Conservation (phyloP, 1,284 basidiomycete genomes). For the Ceratobasidium sp. region DNA sequence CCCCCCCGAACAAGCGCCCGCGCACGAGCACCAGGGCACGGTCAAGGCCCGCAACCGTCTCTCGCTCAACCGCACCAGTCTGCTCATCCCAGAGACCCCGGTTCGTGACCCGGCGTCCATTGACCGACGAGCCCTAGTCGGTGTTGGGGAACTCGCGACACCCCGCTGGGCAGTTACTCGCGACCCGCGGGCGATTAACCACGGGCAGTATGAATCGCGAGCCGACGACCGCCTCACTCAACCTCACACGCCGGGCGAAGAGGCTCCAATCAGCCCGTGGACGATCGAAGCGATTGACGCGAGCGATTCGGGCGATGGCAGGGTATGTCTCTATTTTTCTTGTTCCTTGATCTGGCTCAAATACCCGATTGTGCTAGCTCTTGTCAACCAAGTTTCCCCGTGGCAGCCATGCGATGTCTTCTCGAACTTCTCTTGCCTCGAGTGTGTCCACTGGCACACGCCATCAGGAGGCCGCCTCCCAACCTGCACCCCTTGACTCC, state of each 20-base stretch:
- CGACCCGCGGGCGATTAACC: conserved; percentile 50
- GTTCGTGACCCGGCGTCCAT: conserved; percentile 79
- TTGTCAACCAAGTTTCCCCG: conserved; percentile 27
- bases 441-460: conserved; percentile 14
- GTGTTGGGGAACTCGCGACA: conserved; percentile 96
- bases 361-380: conserved; percentile 11
- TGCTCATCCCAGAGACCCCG: conserved; percentile 60
- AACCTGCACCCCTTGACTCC: conserved; percentile 1
- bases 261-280: conserved; percentile 67
- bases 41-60: conserved; percentile 23
- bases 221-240: background rate
- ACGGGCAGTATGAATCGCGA: conserved; percentile 18
- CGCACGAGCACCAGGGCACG: conserved; percentile 7
- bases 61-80: conserved; percentile 29
- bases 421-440: conserved; percentile 26
- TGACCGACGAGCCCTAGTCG: conserved; percentile 87
- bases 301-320: conserved; percentile 69
- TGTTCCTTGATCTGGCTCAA: conserved; percentile 30
- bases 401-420: conserved; percentile 9
- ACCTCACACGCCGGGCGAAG: conserved; percentile 32
- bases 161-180: conserved; percentile 76
- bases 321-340: conserved; percentile 56
- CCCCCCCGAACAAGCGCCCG: conserved; percentile 45
- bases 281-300: conserved; percentile 85
- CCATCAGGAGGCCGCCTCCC: background rate